A percentile compares a stretch with the other conserved stretches of the same genome.
These are phyloP conservation scores for Elongisporangium senticosum DNA, from an alignment of 352 stramenopile genomes.

Conservation along the genomic window DNA sequence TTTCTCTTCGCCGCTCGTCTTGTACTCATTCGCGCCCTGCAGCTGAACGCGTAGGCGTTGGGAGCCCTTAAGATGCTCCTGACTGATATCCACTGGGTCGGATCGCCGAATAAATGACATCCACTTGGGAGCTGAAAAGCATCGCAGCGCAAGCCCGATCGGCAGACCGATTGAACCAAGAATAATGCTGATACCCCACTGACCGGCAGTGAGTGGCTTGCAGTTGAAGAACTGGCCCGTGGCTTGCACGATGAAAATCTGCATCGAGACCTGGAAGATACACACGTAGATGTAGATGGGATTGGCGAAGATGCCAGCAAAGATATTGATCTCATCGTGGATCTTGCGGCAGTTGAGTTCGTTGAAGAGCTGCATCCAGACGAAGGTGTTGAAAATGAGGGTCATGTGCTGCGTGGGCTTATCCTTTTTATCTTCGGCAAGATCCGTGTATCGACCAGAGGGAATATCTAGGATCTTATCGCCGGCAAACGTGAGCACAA, in stretches of 20 bases:
- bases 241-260: constrained; percentile 94
- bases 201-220: constrained; percentile 23
- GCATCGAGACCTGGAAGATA: constrained; percentile 86
- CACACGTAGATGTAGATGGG: constrained; percentile 90
- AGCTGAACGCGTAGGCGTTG: not conserved
- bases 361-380: constrained; percentile 95
- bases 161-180: constrained; percentile 41
- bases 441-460: constrained; percentile 40
- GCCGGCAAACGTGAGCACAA: constrained; percentile 81
- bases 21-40: not conserved
- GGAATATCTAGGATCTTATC: constrained; percentile 42
- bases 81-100: not conserved
- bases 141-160: constrained; percentile 42
- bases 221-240: constrained; percentile 84
- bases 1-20: not conserved
- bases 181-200: constrained; percentile 57
- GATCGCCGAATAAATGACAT: constrained; percentile 14
- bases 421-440: constrained; percentile 19
- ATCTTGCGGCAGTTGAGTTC: constrained; percentile 81
- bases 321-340: constrained; percentile 90
- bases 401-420: constrained; percentile 91
- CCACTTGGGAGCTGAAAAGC: constrained; percentile 47
- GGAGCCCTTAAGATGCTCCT: not conserved
- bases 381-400: constrained; percentile 97
- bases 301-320: constrained; percentile 90